Evolutionary conservation across 2,329 filamentous ascomycete genomes (phyloP).

Genomic region (Trichoderma oligosporum): DNA sequence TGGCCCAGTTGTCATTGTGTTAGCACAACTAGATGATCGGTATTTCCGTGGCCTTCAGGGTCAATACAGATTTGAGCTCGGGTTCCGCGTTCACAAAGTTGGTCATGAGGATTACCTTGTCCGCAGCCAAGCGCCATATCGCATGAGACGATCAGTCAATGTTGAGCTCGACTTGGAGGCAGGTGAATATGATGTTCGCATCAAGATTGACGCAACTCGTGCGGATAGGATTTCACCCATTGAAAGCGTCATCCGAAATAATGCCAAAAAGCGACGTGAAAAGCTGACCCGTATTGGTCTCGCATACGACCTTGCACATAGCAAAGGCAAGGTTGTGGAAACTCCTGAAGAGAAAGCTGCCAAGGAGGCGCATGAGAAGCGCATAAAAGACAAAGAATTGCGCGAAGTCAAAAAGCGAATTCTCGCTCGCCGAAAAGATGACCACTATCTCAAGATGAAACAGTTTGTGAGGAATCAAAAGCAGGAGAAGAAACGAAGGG

Average conservation of each 20-base stretch:
- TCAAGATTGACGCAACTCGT: constrained; percentile 70
- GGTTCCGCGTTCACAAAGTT: constrained; percentile 52
- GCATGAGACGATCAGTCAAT: constrained; percentile 70
- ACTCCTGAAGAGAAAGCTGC: constrained; percentile 46
- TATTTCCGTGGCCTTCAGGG: constrained; percentile 57
- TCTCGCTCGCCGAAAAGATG: constrained; percentile 38
- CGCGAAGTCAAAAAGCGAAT: constrained; percentile 38
- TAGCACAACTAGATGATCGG: constrained; percentile 55
- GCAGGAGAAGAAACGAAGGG: constrained; percentile 59
- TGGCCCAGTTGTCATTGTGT: constrained; percentile 52
- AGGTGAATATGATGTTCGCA: constrained; percentile 70
- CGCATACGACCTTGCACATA: constrained; percentile 67
- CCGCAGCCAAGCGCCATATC: constrained; percentile 49
- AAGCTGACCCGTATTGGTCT: constrained; percentile 70
- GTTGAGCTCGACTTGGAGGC: constrained; percentile 71
- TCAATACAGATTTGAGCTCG: constrained; percentile 52
- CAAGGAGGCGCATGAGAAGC: constrained; percentile 43
- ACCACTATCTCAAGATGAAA: constrained; percentile 37
- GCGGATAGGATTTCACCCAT: constrained; percentile 47
- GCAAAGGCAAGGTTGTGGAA: constrained; percentile 55
- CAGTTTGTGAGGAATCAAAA: constrained; percentile 34
- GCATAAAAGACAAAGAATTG: constrained; percentile 39
- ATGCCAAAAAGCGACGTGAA: constrained; percentile 60
- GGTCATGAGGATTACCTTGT: constrained; percentile 52
- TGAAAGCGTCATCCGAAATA: constrained; percentile 64